Conservation (phyloP, 2,329 filamentous ascomycete species). For the Microdochium nivale region DNA sequence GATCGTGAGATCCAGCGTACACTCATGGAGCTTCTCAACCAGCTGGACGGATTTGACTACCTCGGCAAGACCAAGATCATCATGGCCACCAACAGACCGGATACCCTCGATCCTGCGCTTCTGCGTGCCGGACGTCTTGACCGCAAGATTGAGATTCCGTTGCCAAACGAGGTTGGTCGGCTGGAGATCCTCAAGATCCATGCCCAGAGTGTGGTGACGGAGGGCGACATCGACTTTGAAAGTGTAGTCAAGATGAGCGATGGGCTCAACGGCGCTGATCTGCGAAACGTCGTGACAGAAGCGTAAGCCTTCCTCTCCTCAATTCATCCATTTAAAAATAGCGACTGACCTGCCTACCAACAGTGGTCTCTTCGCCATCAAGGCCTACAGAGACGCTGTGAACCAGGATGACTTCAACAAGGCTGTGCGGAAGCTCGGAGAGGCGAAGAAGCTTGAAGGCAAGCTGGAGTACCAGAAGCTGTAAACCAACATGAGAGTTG, state of each 20-base stretch:
- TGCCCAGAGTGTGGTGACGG: constrained; percentile 72
- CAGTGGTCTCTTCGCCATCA: constrained; percentile 93
- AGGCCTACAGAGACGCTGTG: constrained; percentile 91
- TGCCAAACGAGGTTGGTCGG: constrained; percentile 93
- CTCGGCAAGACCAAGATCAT: constrained; percentile 99
- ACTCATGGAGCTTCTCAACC: constrained; percentile 96
- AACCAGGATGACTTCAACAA: constrained; percentile 99
- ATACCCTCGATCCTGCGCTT: constrained; percentile 89
- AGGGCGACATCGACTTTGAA: constrained; percentile 97
- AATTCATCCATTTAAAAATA: constrained; percentile 15
- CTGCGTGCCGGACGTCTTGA: constrained; percentile 89
- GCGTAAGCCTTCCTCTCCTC: constrained; percentile 57
- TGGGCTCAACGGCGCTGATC: constrained; percentile 91
- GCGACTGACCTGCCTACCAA: neutral
- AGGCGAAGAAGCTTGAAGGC: constrained; percentile 96
- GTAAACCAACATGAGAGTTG: constrained; percentile 37
- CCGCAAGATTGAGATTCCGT: constrained; percentile 93
- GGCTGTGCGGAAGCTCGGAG: constrained; percentile 92
- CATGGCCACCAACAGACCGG: constrained; percentile 97
- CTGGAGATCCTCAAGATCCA: constrained; percentile 99
- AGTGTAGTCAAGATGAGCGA: constrained; percentile 99
- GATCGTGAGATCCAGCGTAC: constrained; percentile 98
- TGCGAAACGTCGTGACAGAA: constrained; percentile 96
- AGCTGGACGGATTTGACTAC: constrained; percentile 98
- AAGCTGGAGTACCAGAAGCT: constrained; percentile 97